A percentile compares a stretch with the other conserved stretches of the same genome.
Evolutionary conservation across 768 basidiomycete species (phyloP).

Genomic region (Cystobasidium onofrii): DNA sequence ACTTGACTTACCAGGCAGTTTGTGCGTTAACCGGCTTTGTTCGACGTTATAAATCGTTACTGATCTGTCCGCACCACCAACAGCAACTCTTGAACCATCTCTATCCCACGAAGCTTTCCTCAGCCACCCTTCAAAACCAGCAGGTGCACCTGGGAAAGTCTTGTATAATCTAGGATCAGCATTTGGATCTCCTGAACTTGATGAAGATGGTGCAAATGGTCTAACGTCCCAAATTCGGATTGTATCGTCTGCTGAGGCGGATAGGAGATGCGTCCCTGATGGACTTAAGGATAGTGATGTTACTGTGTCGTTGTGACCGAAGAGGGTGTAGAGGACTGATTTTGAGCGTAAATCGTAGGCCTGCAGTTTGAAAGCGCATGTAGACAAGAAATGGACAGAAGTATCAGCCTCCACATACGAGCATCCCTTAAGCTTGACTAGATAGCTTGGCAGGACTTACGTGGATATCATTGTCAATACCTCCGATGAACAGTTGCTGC

Average conservation of each 20-base stretch:
- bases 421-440: too few species aligned
- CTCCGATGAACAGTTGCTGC: constrained; percentile 77
- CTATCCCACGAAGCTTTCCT: constrained; percentile 79
- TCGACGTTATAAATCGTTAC: constrained; percentile 48
- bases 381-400: neutral
- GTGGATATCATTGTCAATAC: constrained; percentile 91
- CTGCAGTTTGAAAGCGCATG: neutral
- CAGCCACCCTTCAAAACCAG: constrained; percentile 85
- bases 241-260: constrained; percentile 81
- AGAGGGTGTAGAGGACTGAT: constrained; percentile 67
- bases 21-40: constrained; percentile 42
- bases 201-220: constrained; percentile 77
- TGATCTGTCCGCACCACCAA: constrained; percentile 48
- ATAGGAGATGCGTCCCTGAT: constrained; percentile 73
- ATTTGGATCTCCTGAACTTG: constrained; percentile 63
- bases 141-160: constrained; percentile 61
- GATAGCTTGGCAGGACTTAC: too few species aligned
- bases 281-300: constrained; percentile 89
- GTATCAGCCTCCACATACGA: too few species aligned
- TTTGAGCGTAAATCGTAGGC: constrained; percentile 75
- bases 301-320: constrained; percentile 84
- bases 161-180: constrained; percentile 40
- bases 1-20: constrained; percentile 33
- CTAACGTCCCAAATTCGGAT: constrained; percentile 84
- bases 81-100: constrained; percentile 46